Evolutionary conservation across 2,329 filamentous ascomycete genomes (phyloP).

Genomic region (Moelleriella libera): DNA sequence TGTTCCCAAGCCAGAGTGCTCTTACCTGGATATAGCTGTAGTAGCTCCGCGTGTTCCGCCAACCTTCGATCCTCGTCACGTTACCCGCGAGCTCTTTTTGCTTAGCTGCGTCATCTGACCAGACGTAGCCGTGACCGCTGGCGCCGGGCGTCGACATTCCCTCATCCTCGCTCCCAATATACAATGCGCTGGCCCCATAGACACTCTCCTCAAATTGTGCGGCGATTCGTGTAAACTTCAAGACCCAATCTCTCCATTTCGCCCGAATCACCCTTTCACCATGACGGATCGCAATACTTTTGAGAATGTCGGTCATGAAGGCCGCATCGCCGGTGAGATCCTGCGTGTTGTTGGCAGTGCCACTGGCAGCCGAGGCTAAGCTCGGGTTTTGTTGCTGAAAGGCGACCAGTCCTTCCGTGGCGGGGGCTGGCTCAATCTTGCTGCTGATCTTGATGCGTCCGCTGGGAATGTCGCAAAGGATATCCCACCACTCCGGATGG

Average conservation of each 20-base stretch:
- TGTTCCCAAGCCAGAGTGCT: background rate
- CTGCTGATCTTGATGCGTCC: constrained; percentile 91
- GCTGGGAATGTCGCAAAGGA: constrained; percentile 83
- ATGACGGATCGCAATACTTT: constrained; percentile 71
- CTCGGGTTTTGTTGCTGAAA: constrained; percentile 70
- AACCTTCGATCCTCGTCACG: constrained; percentile 86
- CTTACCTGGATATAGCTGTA: constrained; percentile 80
- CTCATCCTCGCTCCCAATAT: constrained; percentile 65
- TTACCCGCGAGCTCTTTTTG: constrained; percentile 81
- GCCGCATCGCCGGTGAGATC: constrained; percentile 76
- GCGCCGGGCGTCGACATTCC: constrained; percentile 43
- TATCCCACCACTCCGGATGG: constrained; percentile 96
- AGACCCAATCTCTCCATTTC: constrained; percentile 91
- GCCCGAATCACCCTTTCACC: constrained; percentile 82
- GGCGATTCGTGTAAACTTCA: constrained; percentile 82
- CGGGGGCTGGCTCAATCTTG: constrained; percentile 64
- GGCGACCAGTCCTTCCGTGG: constrained; percentile 74
- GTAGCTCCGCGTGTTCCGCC: constrained; percentile 90
- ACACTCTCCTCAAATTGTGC: constrained; percentile 93
- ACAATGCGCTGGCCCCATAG: constrained; percentile 81
- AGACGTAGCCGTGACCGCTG: constrained; percentile 86
- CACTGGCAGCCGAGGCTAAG: constrained; percentile 34
- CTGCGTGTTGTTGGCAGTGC: constrained; percentile 23
- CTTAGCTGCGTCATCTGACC: constrained; percentile 70
- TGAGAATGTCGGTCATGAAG: constrained; percentile 78